Evolutionary conservation across 805 yeast genomes (phyloP), one percentile per base, ranked within the genome.

Genomic region (Scheffersomyces coipomensis): DNA sequence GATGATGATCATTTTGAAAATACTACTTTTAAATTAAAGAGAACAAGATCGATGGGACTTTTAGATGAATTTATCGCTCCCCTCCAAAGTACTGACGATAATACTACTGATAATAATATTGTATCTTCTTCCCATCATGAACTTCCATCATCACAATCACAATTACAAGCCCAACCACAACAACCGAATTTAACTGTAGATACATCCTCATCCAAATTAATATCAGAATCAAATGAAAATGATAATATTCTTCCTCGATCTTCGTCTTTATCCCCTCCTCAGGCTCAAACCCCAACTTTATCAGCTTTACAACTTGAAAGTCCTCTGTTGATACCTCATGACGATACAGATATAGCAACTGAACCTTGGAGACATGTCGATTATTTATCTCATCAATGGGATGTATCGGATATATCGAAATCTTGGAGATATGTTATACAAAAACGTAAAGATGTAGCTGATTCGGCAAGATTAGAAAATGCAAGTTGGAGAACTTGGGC

Each of bases 401-500:
- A 88, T 51, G 98, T 90, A 48, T 68, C 81, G 4, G 99, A 93
- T 58, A 87, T 93, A 22, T 87, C 95, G 10, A 87, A 87, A 46
- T 88, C 97, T 22, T 93, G 99, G 99, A 75, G 96, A 49, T 93
- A 93, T 58, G 85, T 93, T 41, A 89, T 88, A 31, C 65, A 80
- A 45, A 81, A 85, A 51, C 77, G 95, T 33, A 86, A 86, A 45
- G 91, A 87, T 55, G 85, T 87, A 44, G 95, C 96, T 29, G 66
- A 68, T 45, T 58, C 69, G n/a, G 69, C 70, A 8, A 47, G 71
- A 17, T 49, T 66, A 29, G 73, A 68, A 40, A 66, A 67, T 42
- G 91, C 96, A 12, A 75, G 87, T 35, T 91, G 97, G 97, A 76
- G 98, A 56, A 88, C 96, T 15, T 91, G 97, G 97, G 85, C 91